These are phyloP conservation scores for Penicillium salamii DNA, from an alignment of 495 filamentous ascomycete genomes.

Conservation along the genomic window DNA sequence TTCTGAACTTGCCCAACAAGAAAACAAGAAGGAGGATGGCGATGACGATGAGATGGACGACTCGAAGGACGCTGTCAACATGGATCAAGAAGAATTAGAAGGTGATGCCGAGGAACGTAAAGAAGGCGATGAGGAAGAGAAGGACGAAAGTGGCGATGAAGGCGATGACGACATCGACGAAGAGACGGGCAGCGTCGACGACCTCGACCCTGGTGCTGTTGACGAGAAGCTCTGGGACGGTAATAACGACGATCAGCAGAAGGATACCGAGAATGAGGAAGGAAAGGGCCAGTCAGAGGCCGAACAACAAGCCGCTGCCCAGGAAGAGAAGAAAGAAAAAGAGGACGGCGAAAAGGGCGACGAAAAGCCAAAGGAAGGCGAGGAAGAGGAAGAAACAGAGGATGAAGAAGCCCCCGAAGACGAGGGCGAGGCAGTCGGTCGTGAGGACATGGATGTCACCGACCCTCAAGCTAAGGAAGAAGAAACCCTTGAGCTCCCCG, in stretches of 20 bases:
- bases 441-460: conserved; percentile 59
- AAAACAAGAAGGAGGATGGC: conserved; percentile 56
- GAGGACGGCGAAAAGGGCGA: conserved; percentile 45
- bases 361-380: conserved; percentile 43
- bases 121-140: conserved; percentile 66
- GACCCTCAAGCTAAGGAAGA: conserved; percentile 75
- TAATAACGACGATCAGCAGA: conserved; percentile 69
- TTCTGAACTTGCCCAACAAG: conserved; percentile 83
- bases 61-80: conserved; percentile 85
- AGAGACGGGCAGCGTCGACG: conserved; percentile 84
- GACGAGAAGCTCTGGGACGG: conserved; percentile 99
- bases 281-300: conserved; percentile 60
- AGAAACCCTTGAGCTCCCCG: conserved; percentile 60
- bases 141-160: conserved; percentile 49
- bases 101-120: conserved; percentile 40
- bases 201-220: conserved; percentile 79
- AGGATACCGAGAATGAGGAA: conserved; percentile 77
- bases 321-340: conserved; percentile 50
- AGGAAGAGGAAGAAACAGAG: conserved; percentile 55
- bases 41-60: conserved; percentile 68
- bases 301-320: conserved; percentile 61
- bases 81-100: conserved; percentile 80
- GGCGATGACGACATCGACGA: conserved; percentile 76
- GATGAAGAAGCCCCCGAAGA: conserved; percentile 56
- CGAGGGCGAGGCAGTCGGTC: conserved; percentile 58